Conservation (phyloP, 1,284 basidiomycete species). For the Porodaedalea pini region DNA sequence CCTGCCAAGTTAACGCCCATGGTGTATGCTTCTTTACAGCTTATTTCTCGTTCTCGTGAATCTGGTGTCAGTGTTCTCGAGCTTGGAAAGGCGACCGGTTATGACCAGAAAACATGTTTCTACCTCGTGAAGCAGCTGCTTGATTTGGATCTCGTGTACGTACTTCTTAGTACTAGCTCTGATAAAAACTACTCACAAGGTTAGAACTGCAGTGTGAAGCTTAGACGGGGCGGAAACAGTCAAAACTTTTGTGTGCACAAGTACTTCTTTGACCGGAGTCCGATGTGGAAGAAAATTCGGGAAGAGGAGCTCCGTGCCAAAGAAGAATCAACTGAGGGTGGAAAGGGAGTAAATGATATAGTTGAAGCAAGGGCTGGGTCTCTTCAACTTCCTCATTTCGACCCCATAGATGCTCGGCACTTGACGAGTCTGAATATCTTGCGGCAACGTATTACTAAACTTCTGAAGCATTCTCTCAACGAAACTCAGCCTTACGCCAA, state of each 20-base stretch:
- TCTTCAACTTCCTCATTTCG: constrained; percentile 48
- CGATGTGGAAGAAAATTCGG: constrained; percentile 66
- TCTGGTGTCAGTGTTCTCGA: constrained; percentile 75
- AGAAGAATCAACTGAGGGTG: constrained; percentile 29
- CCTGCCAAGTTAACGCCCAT: constrained; percentile 75
- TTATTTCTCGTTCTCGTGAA: constrained; percentile 77
- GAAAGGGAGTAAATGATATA: constrained; percentile 30
- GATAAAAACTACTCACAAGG: constrained; percentile 8
- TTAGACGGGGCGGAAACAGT: constrained; percentile 71
- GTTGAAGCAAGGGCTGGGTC: constrained; percentile 28
- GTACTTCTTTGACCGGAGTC: constrained; percentile 70
- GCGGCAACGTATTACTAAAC: constrained; percentile 59
- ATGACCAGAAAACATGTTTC: constrained; percentile 88
- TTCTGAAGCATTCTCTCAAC: constrained; percentile 65
- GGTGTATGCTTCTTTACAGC: constrained; percentile 83
- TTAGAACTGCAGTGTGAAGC: constrained; percentile 55
- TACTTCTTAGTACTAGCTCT: constrained; percentile 7
- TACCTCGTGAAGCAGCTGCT: constrained; percentile 76
- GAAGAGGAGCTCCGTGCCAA: constrained; percentile 53
- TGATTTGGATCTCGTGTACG: constrained; percentile 72
- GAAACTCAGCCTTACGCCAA: constrained; percentile 66
- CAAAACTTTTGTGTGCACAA: constrained; percentile 73
- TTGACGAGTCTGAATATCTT: constrained; percentile 69
- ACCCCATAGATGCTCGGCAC: constrained; percentile 71
- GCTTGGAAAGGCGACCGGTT: constrained; percentile 73